Conservation (phyloP, 257 asterid species). For the Solanum megistacrolobum region DNA sequence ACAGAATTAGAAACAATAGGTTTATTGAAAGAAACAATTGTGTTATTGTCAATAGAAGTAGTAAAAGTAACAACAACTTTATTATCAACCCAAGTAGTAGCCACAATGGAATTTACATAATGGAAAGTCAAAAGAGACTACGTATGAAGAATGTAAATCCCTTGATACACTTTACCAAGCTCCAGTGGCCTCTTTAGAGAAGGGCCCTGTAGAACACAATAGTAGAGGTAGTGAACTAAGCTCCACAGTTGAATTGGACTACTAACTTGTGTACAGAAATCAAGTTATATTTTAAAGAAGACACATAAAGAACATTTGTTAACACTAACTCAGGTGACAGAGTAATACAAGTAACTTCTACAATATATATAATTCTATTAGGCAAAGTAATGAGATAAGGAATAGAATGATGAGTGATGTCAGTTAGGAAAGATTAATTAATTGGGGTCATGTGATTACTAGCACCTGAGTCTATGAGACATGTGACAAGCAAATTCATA, state of each 20-base stretch:
- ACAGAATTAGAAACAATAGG: background rate
- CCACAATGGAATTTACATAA: background rate
- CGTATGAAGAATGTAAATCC: background rate
- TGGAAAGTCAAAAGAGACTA: background rate
- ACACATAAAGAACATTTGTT: no score
- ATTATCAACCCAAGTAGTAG: background rate
- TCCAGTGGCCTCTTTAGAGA: background rate
- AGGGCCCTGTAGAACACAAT: background rate
- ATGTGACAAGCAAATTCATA: no score
- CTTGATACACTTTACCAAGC: background rate
- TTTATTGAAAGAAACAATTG: background rate
- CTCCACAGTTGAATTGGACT: background rate
- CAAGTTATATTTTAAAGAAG: no score
- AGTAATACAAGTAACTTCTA: no score
- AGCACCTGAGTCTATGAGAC: no score
- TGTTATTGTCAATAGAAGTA: background rate
- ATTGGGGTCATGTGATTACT: no score
- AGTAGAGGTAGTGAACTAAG: background rate
- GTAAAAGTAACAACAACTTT: background rate
- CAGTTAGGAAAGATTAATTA: no score
- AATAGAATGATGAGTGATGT: no score
- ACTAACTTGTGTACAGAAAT: no score
- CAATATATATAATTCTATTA: no score
- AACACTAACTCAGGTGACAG: no score
- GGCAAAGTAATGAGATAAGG: no score